phyloP scores from a whole-genome alignment of 495 filamentous ascomycete genomes.

The Aspergillus baeticus region DNA sequence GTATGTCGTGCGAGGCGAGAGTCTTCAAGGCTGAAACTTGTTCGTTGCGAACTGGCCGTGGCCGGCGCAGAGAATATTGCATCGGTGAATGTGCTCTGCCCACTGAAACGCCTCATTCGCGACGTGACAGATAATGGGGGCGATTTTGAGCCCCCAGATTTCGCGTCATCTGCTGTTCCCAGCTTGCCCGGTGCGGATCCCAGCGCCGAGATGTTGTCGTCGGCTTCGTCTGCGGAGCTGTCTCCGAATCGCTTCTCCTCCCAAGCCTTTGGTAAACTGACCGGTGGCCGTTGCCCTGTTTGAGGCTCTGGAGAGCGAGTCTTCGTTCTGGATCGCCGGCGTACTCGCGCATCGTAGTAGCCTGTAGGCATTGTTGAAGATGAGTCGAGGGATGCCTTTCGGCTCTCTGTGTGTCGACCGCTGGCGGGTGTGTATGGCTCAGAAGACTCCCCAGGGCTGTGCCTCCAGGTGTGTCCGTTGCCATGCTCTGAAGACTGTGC shows the following conservation, averaged over 20 bases:
- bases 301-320: background rate
- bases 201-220: slow-evolving; percentile 19
- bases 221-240: slow-evolving; percentile 22
- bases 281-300: background rate
- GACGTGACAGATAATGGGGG: slow-evolving; percentile 43
- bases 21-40: slow-evolving; percentile 37
- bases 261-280: slow-evolving; percentile 11
- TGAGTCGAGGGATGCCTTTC: slow-evolving; percentile 11
- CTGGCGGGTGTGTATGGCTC: background rate
- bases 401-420: background rate
- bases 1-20: slow-evolving; percentile 25
- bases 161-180: slow-evolving; percentile 19
- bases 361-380: slow-evolving; percentile 33
- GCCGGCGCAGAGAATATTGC: slow-evolving; percentile 26
- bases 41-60: slow-evolving; percentile 36
- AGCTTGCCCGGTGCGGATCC: slow-evolving; percentile 13
- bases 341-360: slow-evolving; percentile 37
- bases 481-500: slow-evolving; percentile 4
- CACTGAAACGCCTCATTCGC: slow-evolving; percentile 43
- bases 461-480: slow-evolving; percentile 10
- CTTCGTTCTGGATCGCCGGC: slow-evolving; percentile 18
- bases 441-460: slow-evolving; percentile 9
- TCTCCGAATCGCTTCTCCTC: slow-evolving; percentile 9
- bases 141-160: slow-evolving; percentile 32
- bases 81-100: slow-evolving; percentile 33